Conservation (phyloP, 2,329 filamentous ascomycete species). For the Seiridium unicorne region DNA sequence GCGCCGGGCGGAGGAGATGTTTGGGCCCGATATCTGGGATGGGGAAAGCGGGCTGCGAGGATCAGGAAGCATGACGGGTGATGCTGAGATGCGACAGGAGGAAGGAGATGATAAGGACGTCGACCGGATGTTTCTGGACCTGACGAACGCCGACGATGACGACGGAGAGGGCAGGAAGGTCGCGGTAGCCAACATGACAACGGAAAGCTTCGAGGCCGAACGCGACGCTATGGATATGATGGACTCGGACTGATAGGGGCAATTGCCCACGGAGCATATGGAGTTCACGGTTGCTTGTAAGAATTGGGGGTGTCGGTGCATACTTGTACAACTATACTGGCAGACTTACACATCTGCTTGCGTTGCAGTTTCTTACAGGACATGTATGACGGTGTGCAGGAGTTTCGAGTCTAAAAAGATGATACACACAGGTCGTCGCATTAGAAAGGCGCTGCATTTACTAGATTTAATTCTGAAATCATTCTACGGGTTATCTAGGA, state of each 20-base stretch:
- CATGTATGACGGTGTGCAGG: neutral
- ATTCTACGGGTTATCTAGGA: too few species aligned
- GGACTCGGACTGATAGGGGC: slow-evolving; percentile 18
- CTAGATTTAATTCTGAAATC: neutral
- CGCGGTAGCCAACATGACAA: slow-evolving; percentile 28
- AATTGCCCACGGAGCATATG: neutral
- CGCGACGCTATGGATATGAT: slow-evolving; percentile 32
- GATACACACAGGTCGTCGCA: slow-evolving; percentile 15
- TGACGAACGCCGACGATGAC: slow-evolving; percentile 52
- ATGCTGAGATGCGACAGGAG: slow-evolving; percentile 17
- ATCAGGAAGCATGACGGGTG: slow-evolving; percentile 22
- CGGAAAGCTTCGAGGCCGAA: slow-evolving; percentile 31
- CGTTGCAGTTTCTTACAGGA: neutral
- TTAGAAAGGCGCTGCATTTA: slow-evolving; percentile 25
- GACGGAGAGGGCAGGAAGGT: slow-evolving; percentile 36
- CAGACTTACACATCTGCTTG: neutral
- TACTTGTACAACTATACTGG: neutral
- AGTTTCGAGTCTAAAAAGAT: neutral
- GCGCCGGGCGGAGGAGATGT: slow-evolving; percentile 49
- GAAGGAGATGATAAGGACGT: slow-evolving; percentile 48
- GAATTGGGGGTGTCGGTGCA: neutral
- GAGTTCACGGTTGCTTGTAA: neutral
- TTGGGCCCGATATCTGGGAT: slow-evolving; percentile 48
- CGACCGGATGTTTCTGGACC: slow-evolving; percentile 55
- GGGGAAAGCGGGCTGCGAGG: slow-evolving; percentile 15